phyloP scores from a whole-genome alignment of 345 rosid species.

The Dovyalis caffra region DNA sequence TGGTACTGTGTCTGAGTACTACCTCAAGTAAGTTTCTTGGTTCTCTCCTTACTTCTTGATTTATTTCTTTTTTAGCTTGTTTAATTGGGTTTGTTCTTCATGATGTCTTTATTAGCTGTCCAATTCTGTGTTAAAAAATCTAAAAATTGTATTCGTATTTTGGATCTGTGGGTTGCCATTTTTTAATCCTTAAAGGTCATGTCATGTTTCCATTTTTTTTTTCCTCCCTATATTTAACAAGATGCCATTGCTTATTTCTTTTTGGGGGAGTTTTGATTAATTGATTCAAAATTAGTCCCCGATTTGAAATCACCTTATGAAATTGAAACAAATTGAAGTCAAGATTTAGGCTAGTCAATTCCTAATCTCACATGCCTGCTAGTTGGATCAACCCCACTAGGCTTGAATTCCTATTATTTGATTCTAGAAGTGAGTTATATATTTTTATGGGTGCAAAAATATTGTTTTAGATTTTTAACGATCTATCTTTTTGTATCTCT shows the following conservation, averaged over 20 bases:
- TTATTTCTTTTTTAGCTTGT: neutral
- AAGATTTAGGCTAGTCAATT: neutral
- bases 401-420: too few species aligned
- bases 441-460: too few species aligned
- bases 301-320: neutral
- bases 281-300: neutral
- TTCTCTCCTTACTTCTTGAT: neutral
- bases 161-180: neutral
- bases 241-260: neutral
- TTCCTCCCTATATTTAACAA: neutral
- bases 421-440: too few species aligned
- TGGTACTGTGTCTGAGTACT: constrained; percentile 76
- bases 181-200: neutral
- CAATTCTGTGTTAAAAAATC: neutral
- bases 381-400: neutral
- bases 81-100: too few species aligned
- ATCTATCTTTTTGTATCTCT: too few species aligned
- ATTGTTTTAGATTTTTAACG: too few species aligned
- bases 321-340: neutral
- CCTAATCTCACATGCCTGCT: too few species aligned
- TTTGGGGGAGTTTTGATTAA: neutral
- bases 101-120: neutral
- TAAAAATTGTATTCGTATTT: neutral
- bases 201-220: neutral
- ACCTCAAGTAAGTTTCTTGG: constrained; percentile 33